Conservation (phyloP, 108 stramenopile species). For the Parietichytrium sp. region DNA sequence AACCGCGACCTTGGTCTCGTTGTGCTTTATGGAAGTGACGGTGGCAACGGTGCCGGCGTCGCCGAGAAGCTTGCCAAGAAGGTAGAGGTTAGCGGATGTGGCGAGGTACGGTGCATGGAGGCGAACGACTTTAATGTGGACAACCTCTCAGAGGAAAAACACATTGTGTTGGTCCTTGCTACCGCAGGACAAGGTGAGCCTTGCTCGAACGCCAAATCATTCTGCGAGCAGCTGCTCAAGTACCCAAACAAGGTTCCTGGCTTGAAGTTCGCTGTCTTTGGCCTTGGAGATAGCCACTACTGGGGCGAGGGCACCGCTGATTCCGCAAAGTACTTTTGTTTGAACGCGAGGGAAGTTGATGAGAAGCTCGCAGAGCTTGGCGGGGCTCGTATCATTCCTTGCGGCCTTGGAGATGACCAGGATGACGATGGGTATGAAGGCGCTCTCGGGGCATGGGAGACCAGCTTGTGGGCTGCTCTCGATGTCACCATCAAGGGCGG, state of each 20-base stretch:
- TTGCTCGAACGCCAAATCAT: background rate
- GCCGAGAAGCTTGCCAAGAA: constrained; percentile 22
- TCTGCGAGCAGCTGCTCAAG: background rate
- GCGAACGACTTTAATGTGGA: background rate
- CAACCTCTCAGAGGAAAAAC: background rate
- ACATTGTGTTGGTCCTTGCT: background rate
- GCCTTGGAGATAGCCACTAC: constrained; percentile 38
- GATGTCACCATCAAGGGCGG: constrained; percentile 4
- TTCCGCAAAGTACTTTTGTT: background rate
- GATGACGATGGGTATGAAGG: constrained; percentile 34
- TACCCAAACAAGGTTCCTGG: background rate
- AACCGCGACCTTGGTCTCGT: constrained; percentile 14
- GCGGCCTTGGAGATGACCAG: constrained; percentile 39
- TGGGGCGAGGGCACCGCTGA: constrained; percentile 1
- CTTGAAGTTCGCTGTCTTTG: constrained; percentile 27
- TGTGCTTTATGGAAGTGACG: constrained; percentile 36
- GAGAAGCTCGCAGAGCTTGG: constrained; percentile 14
- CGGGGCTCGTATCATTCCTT: background rate
- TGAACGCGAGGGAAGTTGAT: background rate
- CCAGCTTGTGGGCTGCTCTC: background rate
- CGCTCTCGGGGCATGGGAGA: constrained; percentile 22
- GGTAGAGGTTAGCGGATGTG: background rate
- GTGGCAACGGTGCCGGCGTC: constrained; percentile 33
- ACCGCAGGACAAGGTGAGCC: constrained; percentile 38
- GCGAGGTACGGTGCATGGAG: constrained; percentile 23